Percentiles rank a stretch among this genome's conserved stretches.
Evolutionary conservation across 1,139 yeast species (phyloP).

Genomic region (Saccharomyces pastorianus): DNA sequence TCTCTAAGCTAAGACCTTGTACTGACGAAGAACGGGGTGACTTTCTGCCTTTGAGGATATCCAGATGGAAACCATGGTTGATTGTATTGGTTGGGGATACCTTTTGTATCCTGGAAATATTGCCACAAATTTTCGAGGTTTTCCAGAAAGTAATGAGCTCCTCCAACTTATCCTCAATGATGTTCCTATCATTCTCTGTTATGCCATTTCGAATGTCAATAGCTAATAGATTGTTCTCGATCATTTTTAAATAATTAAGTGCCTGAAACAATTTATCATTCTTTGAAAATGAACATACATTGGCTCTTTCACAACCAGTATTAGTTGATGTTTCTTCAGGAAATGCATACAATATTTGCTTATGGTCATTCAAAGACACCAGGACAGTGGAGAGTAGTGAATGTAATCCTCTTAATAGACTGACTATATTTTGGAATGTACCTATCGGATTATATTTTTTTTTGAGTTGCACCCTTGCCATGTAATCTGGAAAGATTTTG

Average conservation of each 20-base stretch:
- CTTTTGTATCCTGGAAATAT: not conserved
- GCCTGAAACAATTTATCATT: not conserved
- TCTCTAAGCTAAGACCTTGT: conserved; percentile 9
- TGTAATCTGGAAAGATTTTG: conserved; percentile 1
- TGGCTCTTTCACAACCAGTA: not conserved
- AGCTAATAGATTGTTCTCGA: not conserved
- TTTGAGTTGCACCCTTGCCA: not conserved
- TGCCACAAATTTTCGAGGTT: not conserved
- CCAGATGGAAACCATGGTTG: conserved; percentile 9
- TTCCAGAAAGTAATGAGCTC: not conserved
- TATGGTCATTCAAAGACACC: not conserved
- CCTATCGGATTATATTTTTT: not conserved
- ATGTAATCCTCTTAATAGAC: not conserved
- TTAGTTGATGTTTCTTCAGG: not conserved
- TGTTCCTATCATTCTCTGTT: not conserved
- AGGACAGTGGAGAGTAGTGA: not conserved
- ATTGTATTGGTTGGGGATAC: not conserved
- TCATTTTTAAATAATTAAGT: not conserved
- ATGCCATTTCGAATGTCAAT: not conserved
- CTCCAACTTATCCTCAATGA: not conserved
- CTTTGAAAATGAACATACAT: not conserved
- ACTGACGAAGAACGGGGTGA: not conserved
- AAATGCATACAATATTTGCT: not conserved
- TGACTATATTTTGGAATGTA: not conserved
- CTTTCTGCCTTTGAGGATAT: conserved; percentile 5